phyloP scores from a whole-genome alignment of 495 filamentous ascomycete species.

The Aspergillus heteromorphus region DNA sequence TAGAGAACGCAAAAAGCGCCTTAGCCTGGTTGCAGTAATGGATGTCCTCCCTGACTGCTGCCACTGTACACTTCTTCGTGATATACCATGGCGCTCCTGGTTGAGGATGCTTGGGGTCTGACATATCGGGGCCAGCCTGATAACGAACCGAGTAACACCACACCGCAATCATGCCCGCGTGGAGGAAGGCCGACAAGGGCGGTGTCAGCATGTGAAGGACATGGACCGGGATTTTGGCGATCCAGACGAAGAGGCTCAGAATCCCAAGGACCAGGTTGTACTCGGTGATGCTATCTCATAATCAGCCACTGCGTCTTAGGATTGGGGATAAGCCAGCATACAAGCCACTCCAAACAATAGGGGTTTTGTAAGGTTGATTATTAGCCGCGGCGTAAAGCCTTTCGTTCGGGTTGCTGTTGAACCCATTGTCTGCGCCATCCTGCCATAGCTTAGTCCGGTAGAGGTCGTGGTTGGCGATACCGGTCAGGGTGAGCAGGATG shows the following conservation, averaged over 20 bases:
- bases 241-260: slow-evolving; percentile 50
- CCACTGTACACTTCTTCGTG: slow-evolving; percentile 66
- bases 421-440: slow-evolving; percentile 70
- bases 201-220: slow-evolving; percentile 70
- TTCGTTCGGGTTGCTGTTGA: slow-evolving; percentile 74
- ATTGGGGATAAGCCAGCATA: slow-evolving; percentile 42
- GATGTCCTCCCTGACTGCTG: slow-evolving; percentile 46
- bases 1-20: slow-evolving; percentile 62
- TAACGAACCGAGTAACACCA: slow-evolving; percentile 63
- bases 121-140: slow-evolving; percentile 76
- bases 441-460: slow-evolving; percentile 79
- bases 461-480: slow-evolving; percentile 71
- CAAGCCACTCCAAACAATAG: slow-evolving; percentile 79
- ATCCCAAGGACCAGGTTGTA: slow-evolving; percentile 82
- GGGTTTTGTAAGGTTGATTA: slow-evolving; percentile 57
- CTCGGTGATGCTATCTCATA: slow-evolving; percentile 58
- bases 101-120: slow-evolving; percentile 64
- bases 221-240: slow-evolving; percentile 58
- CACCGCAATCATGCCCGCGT: slow-evolving; percentile 53
- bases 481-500: slow-evolving; percentile 69
- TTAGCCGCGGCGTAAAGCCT: slow-evolving; percentile 75
- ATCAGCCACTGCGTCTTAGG: slow-evolving; percentile 7
- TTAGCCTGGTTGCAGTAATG: slow-evolving; percentile 75
- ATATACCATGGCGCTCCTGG: slow-evolving; percentile 77
- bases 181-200: slow-evolving; percentile 55